Base-by-base conservation (phyloP, 306 rosid genomes). In the Begonia loranthoides region DNA sequence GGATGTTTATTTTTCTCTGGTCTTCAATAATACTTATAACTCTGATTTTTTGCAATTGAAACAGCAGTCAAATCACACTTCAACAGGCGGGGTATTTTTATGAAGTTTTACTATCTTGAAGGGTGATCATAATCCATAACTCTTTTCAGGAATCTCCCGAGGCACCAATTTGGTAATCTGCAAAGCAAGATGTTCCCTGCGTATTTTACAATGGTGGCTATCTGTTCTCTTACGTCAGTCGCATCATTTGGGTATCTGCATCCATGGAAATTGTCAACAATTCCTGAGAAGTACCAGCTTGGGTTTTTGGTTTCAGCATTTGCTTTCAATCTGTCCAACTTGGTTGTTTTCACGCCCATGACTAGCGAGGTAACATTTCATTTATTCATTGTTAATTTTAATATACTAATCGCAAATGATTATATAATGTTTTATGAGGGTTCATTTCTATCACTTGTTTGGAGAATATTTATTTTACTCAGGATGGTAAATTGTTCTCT, bases 181-280 rank as follows among this genome's bases (percentile, higher is more conserved):
- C 99, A 92, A 45, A 82, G 99, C 76, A 92, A 92, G 81, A 86
- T 86, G 99, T 92, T 92, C 69, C 99, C 99, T 3, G 99, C 96
- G 2, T 92, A 83, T 59, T 92, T 92, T 77, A 51, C 78, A 0
- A 33, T 80, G 99, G 96, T 92, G 13, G 89, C 82, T 36, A 59
- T 57, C 34, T 83, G 94, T 54, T 81, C 85, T 49, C 84, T 94
- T 9, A 56, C 70, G 10, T 67, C 99, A 1, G 93, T 76, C 17
- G 94, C 80, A 15, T 81, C 94, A 0, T 86, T 92, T 69, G 94
- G 84, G 4, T 83, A 92, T 48, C 76, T 92, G 22, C 99, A 92
- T 56, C 99, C 96, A 9, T 86, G 95, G 95, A 92, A 75, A 70
- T 72, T 85, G 15, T 73, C 99, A 0, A 62, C 81, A 54, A 56